phyloP scores from a whole-genome alignment of 768 basidiomycete species.

The Leccinum imitatum region DNA sequence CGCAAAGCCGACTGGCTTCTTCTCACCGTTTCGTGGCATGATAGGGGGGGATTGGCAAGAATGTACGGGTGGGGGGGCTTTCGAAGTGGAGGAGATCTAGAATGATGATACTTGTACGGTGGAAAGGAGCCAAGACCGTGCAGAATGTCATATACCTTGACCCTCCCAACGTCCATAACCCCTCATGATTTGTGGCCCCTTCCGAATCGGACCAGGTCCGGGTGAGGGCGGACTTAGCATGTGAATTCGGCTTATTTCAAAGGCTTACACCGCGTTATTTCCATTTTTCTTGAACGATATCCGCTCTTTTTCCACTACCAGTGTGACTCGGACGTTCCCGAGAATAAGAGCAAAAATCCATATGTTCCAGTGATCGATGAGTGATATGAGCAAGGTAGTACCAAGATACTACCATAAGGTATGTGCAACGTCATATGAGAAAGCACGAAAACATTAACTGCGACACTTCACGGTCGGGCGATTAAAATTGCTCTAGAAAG shows the following conservation, averaged over 20 bases:
- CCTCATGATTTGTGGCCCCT: constrained; percentile 24
- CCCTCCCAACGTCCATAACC: neutral
- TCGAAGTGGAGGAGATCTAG: neutral
- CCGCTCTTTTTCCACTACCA: constrained; percentile 27
- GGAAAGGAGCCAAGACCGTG: neutral
- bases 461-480: constrained; percentile 8
- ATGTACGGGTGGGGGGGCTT: neutral
- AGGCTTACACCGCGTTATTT: constrained; percentile 22
- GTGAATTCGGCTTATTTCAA: constrained; percentile 30
- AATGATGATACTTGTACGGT: neutral
- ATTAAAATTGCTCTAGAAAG: constrained; percentile 23
- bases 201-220: constrained; percentile 2
- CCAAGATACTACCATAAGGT: neutral
- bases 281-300: neutral
- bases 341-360: neutral
- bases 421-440: constrained; percentile 8
- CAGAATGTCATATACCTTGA: neutral
- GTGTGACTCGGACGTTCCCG: neutral
- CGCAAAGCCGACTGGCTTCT: constrained; percentile 83
- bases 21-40: constrained; percentile 59
- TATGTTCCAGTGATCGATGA: constrained; percentile 9
- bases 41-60: constrained; percentile 1
- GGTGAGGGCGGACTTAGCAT: constrained; percentile 25
- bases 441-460: constrained; percentile 12
- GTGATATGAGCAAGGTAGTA: neutral